Conservation (phyloP, 768 basidiomycete genomes). For the Wakefieldia striispora region DNA sequence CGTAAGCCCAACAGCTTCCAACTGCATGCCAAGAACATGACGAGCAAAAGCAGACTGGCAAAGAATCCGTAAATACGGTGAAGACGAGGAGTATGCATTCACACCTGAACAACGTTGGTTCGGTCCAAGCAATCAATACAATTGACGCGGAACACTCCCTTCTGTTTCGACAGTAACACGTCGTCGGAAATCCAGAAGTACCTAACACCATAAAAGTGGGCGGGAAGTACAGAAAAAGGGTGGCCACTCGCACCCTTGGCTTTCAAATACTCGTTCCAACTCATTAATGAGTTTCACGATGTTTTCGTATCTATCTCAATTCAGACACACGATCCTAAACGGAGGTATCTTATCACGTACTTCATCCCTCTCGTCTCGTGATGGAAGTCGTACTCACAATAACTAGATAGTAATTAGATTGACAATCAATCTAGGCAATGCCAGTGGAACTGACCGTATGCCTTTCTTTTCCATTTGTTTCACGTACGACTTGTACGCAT, state of each 20-base stretch:
- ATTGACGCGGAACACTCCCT: conserved; percentile 85
- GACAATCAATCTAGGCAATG: background rate
- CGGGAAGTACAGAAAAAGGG: background rate
- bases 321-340: background rate
- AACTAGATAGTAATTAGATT: conserved; percentile 40
- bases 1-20: conserved; percentile 69
- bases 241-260: conserved; percentile 61
- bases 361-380: conserved; percentile 94
- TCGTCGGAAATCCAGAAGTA: conserved; percentile 82
- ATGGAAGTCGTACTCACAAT: conserved; percentile 90
- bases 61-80: conserved; percentile 5
- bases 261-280: conserved; percentile 73
- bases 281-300: conserved; percentile 71
- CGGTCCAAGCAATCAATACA: conserved; percentile 96
- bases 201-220: conserved; percentile 34
- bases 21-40: conserved; percentile 70
- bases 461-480: conserved; percentile 54
- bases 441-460: conserved; percentile 47
- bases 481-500: conserved; percentile 72
- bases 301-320: conserved; percentile 72
- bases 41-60: conserved; percentile 87
- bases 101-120: conserved; percentile 90
- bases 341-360: conserved; percentile 39
- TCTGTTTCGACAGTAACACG: conserved; percentile 72
- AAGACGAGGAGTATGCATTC: conserved; percentile 8